Conservation (phyloP, 2,329 filamentous ascomycete genomes). For the Microcera coccophila region DNA sequence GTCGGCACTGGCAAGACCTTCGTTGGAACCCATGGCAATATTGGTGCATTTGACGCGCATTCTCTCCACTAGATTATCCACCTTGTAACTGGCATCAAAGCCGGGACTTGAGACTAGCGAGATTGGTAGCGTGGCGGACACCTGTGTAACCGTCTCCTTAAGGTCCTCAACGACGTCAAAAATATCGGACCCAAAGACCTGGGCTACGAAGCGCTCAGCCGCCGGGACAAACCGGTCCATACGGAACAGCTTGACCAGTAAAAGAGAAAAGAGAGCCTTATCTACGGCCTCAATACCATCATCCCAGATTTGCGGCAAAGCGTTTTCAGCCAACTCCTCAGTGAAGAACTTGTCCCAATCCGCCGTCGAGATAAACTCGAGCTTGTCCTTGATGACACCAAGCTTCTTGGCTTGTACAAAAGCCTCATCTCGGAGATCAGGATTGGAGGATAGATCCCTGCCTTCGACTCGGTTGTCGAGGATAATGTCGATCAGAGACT, state of each 20-base stretch:
- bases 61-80: conserved; percentile 87
- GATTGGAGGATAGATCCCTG: conserved; percentile 70
- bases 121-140: conserved; percentile 79
- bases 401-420: conserved; percentile 67
- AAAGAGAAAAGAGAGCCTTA: conserved; percentile 73
- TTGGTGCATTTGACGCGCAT: conserved; percentile 82
- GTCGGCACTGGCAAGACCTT: conserved; percentile 86
- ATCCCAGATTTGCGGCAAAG: conserved; percentile 73
- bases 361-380: conserved; percentile 58
- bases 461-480: conserved; percentile 74
- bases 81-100: conserved; percentile 98
- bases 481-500: conserved; percentile 78
- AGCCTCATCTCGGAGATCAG: conserved; percentile 61
- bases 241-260: conserved; percentile 91
- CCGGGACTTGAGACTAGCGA: conserved; percentile 91
- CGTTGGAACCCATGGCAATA: conserved; percentile 98
- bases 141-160: conserved; percentile 76
- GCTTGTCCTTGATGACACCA: conserved; percentile 65
- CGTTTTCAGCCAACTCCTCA: conserved; percentile 83
- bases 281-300: conserved; percentile 61
- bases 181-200: conserved; percentile 78
- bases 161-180: conserved; percentile 85
- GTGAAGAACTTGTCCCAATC: conserved; percentile 79
- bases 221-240: conserved; percentile 92
- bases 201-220: conserved; percentile 82